Evolutionary conservation across 2,329 filamentous ascomycete genomes (phyloP).

Genomic region (Xylariales sp.): DNA sequence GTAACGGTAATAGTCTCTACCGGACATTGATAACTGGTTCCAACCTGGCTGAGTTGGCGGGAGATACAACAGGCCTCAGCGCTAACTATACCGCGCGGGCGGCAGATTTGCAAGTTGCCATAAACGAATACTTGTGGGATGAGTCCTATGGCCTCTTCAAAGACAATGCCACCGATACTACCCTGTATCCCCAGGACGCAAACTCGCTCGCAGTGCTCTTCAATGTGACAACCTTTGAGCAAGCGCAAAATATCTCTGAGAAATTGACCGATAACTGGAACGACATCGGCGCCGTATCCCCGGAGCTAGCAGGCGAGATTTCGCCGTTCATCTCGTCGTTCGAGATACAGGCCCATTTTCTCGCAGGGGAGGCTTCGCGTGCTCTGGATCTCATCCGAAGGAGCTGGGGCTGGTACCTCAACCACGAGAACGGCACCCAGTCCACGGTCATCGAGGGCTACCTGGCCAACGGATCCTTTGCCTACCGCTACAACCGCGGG

Average conservation of each 20-base stretch:
- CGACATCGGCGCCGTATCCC: slow-evolving; percentile 48
- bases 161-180: slow-evolving; percentile 29
- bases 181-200: slow-evolving; percentile 55
- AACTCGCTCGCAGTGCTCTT: slow-evolving; percentile 53
- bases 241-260: slow-evolving; percentile 36
- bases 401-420: slow-evolving; percentile 58
- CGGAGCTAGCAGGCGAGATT: slow-evolving; percentile 53
- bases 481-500: slow-evolving; percentile 48
- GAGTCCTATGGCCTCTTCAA: slow-evolving; percentile 43
- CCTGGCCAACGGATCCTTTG: slow-evolving; percentile 49
- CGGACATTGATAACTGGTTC: slow-evolving; percentile 50
- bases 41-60: slow-evolving; percentile 42
- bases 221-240: slow-evolving; percentile 28
- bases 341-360: slow-evolving; percentile 54
- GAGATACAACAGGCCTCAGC: slow-evolving; percentile 32
- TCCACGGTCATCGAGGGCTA: slow-evolving; percentile 60
- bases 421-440: slow-evolving; percentile 52
- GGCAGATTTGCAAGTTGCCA: slow-evolving; percentile 35
- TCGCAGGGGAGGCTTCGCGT: slow-evolving; percentile 39
- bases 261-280: slow-evolving; percentile 48
- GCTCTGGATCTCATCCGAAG: slow-evolving; percentile 52
- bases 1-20: slow-evolving; percentile 24
- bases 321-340: slow-evolving; percentile 55
- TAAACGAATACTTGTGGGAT: slow-evolving; percentile 46
- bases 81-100: slow-evolving; percentile 34